Conservation (phyloP, 192 early-diverging fungal species). For the Umbelopsis sp. region DNA sequence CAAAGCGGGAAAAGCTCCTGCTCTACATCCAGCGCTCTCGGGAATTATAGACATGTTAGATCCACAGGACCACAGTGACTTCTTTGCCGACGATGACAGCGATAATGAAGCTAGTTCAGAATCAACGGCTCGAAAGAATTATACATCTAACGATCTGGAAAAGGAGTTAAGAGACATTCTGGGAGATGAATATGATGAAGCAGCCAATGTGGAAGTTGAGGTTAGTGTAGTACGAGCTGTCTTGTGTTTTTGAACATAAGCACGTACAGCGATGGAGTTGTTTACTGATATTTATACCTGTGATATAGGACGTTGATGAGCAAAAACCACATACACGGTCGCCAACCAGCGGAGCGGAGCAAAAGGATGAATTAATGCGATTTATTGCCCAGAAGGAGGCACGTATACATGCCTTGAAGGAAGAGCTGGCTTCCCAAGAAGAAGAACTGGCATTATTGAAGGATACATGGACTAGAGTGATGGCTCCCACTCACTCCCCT, state of each 20-base stretch:
- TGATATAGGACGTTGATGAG: not conserved
- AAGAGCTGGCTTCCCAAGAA: conserved; percentile 17
- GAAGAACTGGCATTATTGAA: conserved; percentile 26
- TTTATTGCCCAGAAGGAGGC: conserved; percentile 26
- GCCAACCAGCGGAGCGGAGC: conserved; percentile 1
- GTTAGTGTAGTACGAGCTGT: not conserved
- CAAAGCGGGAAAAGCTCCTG: conserved; percentile 2
- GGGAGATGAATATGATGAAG: conserved; percentile 28
- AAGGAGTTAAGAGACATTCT: conserved; percentile 28
- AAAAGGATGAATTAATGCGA: conserved; percentile 23
- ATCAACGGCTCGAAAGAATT: not conserved
- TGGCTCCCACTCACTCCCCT: conserved; percentile 1
- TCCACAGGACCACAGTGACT: conserved; percentile 14
- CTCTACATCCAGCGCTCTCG: not conserved
- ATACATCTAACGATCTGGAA: conserved; percentile 19
- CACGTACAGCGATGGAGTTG: too few species aligned
- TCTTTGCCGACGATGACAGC: conserved; percentile 11
- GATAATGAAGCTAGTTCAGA: not conserved
- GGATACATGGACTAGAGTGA: conserved; percentile 19
- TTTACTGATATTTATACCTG: not conserved
- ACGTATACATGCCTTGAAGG: conserved; percentile 15
- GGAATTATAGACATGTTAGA: conserved; percentile 21
- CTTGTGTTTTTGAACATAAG: not conserved
- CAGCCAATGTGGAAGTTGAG: conserved; percentile 9
- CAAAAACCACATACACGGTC: not conserved